These are phyloP conservation scores for Tricharina praecox DNA, from an alignment of 495 filamentous ascomycete species.

Conservation along the genomic window DNA sequence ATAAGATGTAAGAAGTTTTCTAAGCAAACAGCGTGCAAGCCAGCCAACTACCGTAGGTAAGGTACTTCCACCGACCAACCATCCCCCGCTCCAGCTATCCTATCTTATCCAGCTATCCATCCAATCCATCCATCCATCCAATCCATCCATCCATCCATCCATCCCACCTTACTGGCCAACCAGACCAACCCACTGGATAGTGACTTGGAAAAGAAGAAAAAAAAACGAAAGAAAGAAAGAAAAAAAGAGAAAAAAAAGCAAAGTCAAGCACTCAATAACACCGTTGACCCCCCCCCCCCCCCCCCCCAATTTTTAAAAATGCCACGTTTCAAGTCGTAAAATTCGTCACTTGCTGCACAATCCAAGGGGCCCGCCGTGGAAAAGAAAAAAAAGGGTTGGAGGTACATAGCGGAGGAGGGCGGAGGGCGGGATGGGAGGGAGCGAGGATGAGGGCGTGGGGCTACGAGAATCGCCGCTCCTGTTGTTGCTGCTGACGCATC, in stretches of 20 bases:
- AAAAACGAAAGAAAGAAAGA: background rate
- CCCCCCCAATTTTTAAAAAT: constrained; percentile 7
- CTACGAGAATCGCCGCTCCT: constrained; percentile 4
- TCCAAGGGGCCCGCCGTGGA: too few relatives aligned
- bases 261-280: background rate
- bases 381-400: too few relatives aligned
- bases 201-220: constrained; percentile 5
- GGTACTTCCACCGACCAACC: too few relatives aligned
- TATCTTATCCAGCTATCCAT: too few relatives aligned
- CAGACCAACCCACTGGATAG: constrained; percentile 17
- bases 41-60: too few relatives aligned
- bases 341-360: background rate
- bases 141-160: too few relatives aligned
- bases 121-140: too few relatives aligned
- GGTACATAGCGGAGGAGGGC: too few relatives aligned
- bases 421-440: background rate
- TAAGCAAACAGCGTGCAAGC: too few relatives aligned
- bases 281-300: constrained; percentile 1
- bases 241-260: constrained; percentile 1
- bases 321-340: constrained; percentile 1
- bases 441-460: background rate
- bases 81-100: too few relatives aligned
- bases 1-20: constrained; percentile 20
- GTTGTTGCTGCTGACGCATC: constrained; percentile 1
- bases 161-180: too few relatives aligned